A percentile compares a stretch with the other conserved stretches of the same genome.
Conservation (phyloP, 345 rosid species). For the Tarenaya hassleriana region DNA sequence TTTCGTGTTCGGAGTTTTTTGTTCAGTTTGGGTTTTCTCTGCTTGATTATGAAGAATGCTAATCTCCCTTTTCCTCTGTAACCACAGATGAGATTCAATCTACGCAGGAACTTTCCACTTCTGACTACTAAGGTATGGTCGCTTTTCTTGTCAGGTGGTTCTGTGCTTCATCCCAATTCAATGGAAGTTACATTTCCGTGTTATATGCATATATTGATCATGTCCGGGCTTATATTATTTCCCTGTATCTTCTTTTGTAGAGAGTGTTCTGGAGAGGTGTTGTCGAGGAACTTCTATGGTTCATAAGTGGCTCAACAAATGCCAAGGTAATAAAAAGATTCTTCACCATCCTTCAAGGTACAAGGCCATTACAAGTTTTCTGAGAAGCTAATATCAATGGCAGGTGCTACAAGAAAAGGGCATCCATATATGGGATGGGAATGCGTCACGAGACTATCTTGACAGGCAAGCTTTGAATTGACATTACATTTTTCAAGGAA, state of each 20-base stretch:
- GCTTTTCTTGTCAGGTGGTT: background rate
- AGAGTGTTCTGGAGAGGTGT: slow-evolving; percentile 95
- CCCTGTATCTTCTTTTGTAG: slow-evolving; percentile 33
- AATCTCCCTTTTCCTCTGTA: slow-evolving; percentile 1
- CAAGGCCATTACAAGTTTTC: background rate
- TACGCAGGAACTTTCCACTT: slow-evolving; percentile 80
- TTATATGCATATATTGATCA: background rate
- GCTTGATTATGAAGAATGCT: background rate
- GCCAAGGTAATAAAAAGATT: slow-evolving; percentile 53
- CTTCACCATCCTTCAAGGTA: no score
- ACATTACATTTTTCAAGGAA: background rate
- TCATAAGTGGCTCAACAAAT: slow-evolving; percentile 87
- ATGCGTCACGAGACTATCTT: slow-evolving; percentile 92
- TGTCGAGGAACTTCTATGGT: slow-evolving; percentile 94
- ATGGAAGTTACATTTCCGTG: background rate
- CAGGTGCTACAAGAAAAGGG: slow-evolving; percentile 92
- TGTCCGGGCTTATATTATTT: background rate
- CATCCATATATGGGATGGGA: slow-evolving; percentile 89
- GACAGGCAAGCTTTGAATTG: slow-evolving; percentile 39
- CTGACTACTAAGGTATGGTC: slow-evolving; percentile 77
- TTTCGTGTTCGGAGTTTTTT: background rate
- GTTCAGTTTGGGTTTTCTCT: no score
- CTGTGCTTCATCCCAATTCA: background rate
- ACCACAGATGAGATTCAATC: slow-evolving; percentile 68
- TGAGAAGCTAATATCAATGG: slow-evolving; percentile 10